Evolutionary conservation across 1,284 basidiomycete genomes (phyloP).

Genomic region (Ganoderma lucidum): DNA sequence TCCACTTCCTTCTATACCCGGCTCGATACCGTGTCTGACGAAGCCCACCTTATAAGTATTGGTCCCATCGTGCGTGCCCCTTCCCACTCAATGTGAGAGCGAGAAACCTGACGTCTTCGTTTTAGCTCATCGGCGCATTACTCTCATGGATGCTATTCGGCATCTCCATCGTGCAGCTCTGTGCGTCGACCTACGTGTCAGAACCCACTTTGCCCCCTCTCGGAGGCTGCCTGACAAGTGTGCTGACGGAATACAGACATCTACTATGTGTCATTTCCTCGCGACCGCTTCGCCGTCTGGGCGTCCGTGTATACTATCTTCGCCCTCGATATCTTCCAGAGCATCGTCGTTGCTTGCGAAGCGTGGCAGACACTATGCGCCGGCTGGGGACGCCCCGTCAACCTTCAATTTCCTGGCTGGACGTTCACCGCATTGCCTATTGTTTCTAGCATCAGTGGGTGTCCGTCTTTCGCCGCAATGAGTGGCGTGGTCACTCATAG

Average conservation of each 20-base stretch:
- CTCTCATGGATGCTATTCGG: slow-evolving; percentile 22
- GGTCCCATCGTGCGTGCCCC: slow-evolving; percentile 15
- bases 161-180: slow-evolving; percentile 17
- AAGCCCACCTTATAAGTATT: slow-evolving; percentile 4
- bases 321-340: slow-evolving; percentile 19
- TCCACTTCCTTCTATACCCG: background rate
- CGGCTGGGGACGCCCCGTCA: slow-evolving; percentile 16
- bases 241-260: slow-evolving; percentile 12
- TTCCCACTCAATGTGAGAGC: background rate
- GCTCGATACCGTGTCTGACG: background rate
- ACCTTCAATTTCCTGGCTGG: slow-evolving; percentile 18
- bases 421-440: slow-evolving; percentile 18
- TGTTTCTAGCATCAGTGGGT: slow-evolving; percentile 18
- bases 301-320: slow-evolving; percentile 17
- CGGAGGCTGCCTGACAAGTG: background rate
- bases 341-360: slow-evolving; percentile 15
- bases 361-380: slow-evolving; percentile 21
- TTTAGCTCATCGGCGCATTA: slow-evolving; percentile 19
- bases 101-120: background rate
- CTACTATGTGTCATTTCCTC: slow-evolving; percentile 19
- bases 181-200: slow-evolving; percentile 7
- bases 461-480: background rate
- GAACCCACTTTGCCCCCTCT: background rate
- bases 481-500: background rate
- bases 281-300: slow-evolving; percentile 11